Evolutionary conservation across 441 rosid genomes (phyloP), one percentile per base, ranked within the genome.

Genomic region (Eutrema salsugineum): DNA sequence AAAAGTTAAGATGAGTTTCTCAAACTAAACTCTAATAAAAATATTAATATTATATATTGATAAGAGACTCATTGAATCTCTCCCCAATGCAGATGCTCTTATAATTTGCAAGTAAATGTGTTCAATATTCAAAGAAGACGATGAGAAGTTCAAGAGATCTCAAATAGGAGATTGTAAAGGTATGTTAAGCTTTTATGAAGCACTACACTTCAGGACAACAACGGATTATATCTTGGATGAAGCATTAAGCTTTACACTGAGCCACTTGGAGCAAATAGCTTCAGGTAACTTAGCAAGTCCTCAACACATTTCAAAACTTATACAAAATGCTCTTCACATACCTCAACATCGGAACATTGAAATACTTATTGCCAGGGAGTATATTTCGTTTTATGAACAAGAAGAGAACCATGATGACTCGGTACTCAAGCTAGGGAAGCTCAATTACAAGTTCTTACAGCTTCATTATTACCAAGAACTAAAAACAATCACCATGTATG

Each of bases 291-390:
- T 0, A 50, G 17, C 30, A 4, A 24, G 5, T 10, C 55, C 15
- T 40, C 76, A 78, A 22, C 22, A 59, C n/a, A 39, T 82, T 6
- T 33, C 22, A 48, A 66, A 32, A 17, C 77, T 58, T 22, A 78
- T 80, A 54, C 33, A 9, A 19, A 74, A 46, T 2, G 66, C 84
- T 46, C 49, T 85, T 9, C 61, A 69, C 44, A 68, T 71, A 43
- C 81, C 84, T 10, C 70, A 73, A 1, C 84, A 20, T 42, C 64
- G 19, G 32, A 79, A 72, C 10, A 50, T n/a, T 4, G 9, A 9
- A 12, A 24, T 6, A 11, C 16, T 57, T 28, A 27, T 40, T 62
- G 44, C 76, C 30, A 62, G 69, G 10, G 76, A 30, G 8, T 71
- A 61, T 28, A 40, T 71, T 15, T 63, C 63, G 1, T 62, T 51